phyloP scores from a whole-genome alignment of 148 eudicot genomes.

The Gaultheria prostrata region DNA sequence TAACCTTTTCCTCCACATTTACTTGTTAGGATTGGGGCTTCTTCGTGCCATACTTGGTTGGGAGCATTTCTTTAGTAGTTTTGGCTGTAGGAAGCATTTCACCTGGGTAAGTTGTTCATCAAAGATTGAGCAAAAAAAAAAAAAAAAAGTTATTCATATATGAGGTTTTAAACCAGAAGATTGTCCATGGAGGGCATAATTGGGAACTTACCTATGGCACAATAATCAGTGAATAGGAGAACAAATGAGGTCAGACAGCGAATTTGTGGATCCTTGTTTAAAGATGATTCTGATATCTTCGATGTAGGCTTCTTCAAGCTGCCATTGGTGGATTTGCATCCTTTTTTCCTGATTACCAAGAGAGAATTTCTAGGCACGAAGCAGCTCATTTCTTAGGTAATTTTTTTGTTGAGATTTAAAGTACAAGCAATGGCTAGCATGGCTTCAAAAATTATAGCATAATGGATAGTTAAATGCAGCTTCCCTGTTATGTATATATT shows the following conservation, averaged over 20 bases:
- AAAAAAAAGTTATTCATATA: not conserved
- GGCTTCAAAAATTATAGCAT: not conserved
- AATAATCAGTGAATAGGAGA: not conserved
- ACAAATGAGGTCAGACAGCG: not conserved
- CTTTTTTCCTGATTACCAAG: conserved; percentile 86
- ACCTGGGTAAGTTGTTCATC: conserved; percentile 71
- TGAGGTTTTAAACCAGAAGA: not conserved
- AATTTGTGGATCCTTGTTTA: not conserved
- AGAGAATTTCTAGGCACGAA: conserved; percentile 91
- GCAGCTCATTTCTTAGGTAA: conserved; percentile 94
- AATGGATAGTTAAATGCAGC: not conserved
- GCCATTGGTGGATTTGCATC: conserved; percentile 77
- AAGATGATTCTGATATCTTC: conserved; percentile 8
- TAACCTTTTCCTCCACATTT: conserved; percentile 13
- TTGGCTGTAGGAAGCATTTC: conserved; percentile 85
- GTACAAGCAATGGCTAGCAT: not conserved
- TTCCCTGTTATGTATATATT: not conserved
- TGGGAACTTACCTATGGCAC: not conserved
- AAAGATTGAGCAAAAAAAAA: not conserved
- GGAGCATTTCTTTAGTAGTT: conserved; percentile 86
- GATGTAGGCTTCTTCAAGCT: conserved; percentile 89
- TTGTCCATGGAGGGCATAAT: not conserved
- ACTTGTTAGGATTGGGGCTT: conserved; percentile 88
- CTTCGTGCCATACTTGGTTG: conserved; percentile 87
- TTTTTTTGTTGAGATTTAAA: not conserved